Percentiles rank a stretch among this genome's conserved stretches.
Conservation (phyloP, 1,139 yeast species). For the Diutina rugosa region DNA sequence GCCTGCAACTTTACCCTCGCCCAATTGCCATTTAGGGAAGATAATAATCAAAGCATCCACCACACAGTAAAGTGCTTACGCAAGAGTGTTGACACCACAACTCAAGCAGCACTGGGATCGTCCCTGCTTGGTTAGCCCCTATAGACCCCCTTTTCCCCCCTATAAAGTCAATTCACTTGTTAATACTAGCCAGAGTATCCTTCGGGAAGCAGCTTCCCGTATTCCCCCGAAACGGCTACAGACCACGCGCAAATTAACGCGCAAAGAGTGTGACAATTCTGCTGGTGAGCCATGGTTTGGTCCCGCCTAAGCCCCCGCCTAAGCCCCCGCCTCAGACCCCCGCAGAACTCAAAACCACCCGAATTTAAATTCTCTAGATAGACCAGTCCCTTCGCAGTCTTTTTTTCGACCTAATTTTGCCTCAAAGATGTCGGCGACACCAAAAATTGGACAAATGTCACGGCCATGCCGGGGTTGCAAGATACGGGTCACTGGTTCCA, state of each 20-base stretch:
- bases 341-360: not conserved
- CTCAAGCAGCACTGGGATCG: not conserved
- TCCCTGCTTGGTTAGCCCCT: not conserved
- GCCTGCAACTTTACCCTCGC: not conserved
- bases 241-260: not conserved
- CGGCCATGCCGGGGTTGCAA: not conserved
- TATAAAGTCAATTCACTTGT: not conserved
- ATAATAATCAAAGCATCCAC: not conserved
- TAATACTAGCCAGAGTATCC: not conserved
- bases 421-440: no score
- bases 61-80: not conserved
- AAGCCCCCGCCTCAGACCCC: not conserved
- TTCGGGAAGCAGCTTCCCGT: not conserved
- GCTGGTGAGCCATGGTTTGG: not conserved
- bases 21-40: not conserved
- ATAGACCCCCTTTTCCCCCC: not conserved
- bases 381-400: no score
- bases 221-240: not conserved
- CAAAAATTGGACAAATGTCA: no score
- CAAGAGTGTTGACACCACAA: not conserved
- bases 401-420: no score
- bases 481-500: not conserved
- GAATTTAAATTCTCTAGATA: no score
- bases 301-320: not conserved
- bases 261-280: not conserved